Percentiles rank a stretch among this genome's conserved stretches.
Evolutionary conservation across 768 basidiomycete species (phyloP).

Genomic region (Boletus edulis): DNA sequence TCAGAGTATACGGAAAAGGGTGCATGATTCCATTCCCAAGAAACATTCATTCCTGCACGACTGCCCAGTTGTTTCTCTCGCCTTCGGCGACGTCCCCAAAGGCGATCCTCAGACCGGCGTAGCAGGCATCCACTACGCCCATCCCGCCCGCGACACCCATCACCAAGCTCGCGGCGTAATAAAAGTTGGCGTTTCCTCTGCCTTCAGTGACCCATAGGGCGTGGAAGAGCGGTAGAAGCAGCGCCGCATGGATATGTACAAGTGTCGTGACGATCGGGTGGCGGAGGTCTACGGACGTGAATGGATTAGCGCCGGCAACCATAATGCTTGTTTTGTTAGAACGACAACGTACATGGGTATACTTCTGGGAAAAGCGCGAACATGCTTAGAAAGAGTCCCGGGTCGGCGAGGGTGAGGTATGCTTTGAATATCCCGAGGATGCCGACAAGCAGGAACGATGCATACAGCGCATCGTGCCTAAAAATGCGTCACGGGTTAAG

Average conservation of each 20-base stretch:
- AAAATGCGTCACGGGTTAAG: neutral
- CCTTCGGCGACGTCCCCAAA: conserved; percentile 54
- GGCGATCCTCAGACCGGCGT: conserved; percentile 78
- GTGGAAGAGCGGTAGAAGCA: conserved; percentile 89
- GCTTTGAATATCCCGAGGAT: conserved; percentile 84
- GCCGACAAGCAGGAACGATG: conserved; percentile 71
- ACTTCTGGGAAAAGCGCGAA: conserved; percentile 81
- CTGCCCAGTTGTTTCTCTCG: conserved; percentile 27
- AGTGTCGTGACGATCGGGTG: conserved; percentile 82
- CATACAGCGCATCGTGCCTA: conserved; percentile 85
- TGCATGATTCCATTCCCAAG: no score
- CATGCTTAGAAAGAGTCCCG: conserved; percentile 82
- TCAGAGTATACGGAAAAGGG: no score
- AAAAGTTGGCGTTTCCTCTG: conserved; percentile 97
- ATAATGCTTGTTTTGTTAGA: no score
- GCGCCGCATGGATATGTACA: conserved; percentile 77
- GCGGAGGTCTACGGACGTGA: conserved; percentile 58
- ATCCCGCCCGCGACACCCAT: conserved; percentile 86
- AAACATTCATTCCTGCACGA: conserved; percentile 24
- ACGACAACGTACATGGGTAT: conserved; percentile 62
- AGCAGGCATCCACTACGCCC: conserved; percentile 77
- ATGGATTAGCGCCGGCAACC: no score
- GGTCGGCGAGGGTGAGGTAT: conserved; percentile 89
- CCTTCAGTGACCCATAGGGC: conserved; percentile 89
- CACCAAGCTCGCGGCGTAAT: conserved; percentile 93